Conservation (phyloP, 1,284 basidiomycete species). For the Tausonia pullulans region DNA sequence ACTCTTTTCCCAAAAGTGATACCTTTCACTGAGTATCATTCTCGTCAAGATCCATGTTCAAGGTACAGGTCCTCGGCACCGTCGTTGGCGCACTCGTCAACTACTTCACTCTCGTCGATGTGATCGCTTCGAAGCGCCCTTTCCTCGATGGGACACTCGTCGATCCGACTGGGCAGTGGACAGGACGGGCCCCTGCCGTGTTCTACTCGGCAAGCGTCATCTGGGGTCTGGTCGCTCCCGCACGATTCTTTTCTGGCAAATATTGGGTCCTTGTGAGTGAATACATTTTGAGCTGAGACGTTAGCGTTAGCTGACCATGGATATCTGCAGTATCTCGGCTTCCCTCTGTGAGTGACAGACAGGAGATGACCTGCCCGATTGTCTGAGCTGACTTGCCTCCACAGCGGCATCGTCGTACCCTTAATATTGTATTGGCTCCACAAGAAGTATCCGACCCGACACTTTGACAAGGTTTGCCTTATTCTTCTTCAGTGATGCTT, state of each 20-base stretch:
- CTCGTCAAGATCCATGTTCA: constrained; percentile 32
- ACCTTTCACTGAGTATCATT: neutral
- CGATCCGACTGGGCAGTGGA: constrained; percentile 38
- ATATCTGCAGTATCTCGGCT: constrained; percentile 31
- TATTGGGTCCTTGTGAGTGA: constrained; percentile 30
- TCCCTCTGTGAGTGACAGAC: constrained; percentile 22
- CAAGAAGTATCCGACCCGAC: constrained; percentile 30
- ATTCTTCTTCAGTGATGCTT: neutral
- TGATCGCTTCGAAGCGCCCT: constrained; percentile 29
- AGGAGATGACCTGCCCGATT: neutral
- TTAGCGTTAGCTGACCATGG: neutral
- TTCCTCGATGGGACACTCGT: constrained; percentile 32
- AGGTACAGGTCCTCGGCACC: constrained; percentile 39
- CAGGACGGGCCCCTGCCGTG: constrained; percentile 31
- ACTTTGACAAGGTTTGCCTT: constrained; percentile 29
- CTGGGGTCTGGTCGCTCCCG: constrained; percentile 31
- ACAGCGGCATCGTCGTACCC: constrained; percentile 33
- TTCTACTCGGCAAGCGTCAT: constrained; percentile 37
- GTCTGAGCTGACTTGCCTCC: constrained; percentile 16
- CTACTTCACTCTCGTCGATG: constrained; percentile 33
- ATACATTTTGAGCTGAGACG: neutral
- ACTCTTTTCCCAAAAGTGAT: neutral
- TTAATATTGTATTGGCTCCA: constrained; percentile 36
- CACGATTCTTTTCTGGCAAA: constrained; percentile 38
- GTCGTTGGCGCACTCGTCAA: constrained; percentile 16